A percentile compares a stretch with the other conserved stretches of the same genome.
Conservation (phyloP, 148 eudicot genomes). For the Rhododendron ovatum region DNA sequence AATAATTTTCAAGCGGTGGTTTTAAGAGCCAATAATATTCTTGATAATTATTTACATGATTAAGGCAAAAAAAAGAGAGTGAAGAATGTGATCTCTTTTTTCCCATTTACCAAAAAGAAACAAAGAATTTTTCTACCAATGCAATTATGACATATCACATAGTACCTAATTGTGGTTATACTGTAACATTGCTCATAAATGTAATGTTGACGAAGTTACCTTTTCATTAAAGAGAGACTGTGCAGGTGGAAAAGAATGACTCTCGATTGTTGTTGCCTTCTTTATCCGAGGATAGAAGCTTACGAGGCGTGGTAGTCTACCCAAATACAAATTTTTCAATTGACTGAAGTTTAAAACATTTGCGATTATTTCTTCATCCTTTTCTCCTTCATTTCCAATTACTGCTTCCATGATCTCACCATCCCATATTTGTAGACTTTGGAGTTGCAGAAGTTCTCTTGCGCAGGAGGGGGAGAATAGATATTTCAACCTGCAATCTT, state of each 20-base stretch:
- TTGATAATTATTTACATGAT: no score
- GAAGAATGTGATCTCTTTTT: no score
- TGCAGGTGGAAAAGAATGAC: neutral
- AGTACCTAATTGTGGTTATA: no score
- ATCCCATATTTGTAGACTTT: accelerated
- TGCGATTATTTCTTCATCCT: neutral
- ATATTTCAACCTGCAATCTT: neutral
- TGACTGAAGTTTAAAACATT: neutral
- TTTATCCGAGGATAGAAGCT: neutral
- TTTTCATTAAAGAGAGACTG: neutral
- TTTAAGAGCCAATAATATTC: no score
- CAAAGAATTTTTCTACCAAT: no score
- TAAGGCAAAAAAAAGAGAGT: no score
- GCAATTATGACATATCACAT: no score
- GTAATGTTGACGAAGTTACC: neutral
- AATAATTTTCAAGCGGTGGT: no score
- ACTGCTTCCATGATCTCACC: neutral
- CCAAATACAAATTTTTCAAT: no score
- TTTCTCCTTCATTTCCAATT: neutral
- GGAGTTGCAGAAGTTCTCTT: neutral
- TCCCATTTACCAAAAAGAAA: neutral
- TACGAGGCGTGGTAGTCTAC: neutral
- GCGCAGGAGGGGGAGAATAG: neutral
- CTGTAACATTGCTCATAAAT: neutral
- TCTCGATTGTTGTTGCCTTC: neutral